A percentile compares a stretch with the other conserved stretches of the same genome.
Conservation (phyloP, 2,329 filamentous ascomycete genomes). For the Hawksworthiomyces lignivorus region DNA sequence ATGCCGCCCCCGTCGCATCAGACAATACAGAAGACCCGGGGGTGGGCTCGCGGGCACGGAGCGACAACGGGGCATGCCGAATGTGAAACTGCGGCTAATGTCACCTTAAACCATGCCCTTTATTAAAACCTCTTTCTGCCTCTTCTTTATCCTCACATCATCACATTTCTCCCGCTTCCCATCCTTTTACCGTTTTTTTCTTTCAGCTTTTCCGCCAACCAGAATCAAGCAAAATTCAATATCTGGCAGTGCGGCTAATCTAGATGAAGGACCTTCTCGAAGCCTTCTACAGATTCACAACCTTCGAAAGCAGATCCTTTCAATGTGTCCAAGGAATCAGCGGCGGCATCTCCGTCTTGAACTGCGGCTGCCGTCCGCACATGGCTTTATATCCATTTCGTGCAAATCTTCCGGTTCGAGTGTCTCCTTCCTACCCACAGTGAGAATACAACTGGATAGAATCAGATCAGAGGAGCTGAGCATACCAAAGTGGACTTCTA, state of each 20-base stretch:
- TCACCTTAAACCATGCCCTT: constrained; percentile 2
- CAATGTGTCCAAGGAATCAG: background rate
- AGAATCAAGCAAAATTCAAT: background rate
- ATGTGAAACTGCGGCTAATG: constrained; percentile 15
- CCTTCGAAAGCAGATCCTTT: background rate
- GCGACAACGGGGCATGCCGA: background rate
- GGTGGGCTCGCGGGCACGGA: background rate
- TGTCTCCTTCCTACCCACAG: too few species aligned
- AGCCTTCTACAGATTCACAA: constrained; percentile 5
- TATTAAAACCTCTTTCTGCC: background rate
- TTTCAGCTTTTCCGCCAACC: too few species aligned
- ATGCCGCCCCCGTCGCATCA: constrained; percentile 1
- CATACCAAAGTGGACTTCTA: too few species aligned
- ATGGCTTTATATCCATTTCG: background rate
- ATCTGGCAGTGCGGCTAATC: constrained; percentile 7
- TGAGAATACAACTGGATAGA: too few species aligned
- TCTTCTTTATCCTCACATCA: background rate
- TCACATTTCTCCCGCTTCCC: too few species aligned
- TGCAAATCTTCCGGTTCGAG: constrained; percentile 1
- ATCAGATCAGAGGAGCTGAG: too few species aligned
- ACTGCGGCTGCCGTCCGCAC: background rate
- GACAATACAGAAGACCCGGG: background rate
- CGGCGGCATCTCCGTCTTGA: background rate
- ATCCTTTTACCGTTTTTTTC: too few species aligned
- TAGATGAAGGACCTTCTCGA: constrained; percentile 15